A percentile compares a stretch with the other conserved stretches of the same genome.
phyloP scores from a whole-genome alignment of 1,284 basidiomycete species.

The Fereydounia khargensis region DNA sequence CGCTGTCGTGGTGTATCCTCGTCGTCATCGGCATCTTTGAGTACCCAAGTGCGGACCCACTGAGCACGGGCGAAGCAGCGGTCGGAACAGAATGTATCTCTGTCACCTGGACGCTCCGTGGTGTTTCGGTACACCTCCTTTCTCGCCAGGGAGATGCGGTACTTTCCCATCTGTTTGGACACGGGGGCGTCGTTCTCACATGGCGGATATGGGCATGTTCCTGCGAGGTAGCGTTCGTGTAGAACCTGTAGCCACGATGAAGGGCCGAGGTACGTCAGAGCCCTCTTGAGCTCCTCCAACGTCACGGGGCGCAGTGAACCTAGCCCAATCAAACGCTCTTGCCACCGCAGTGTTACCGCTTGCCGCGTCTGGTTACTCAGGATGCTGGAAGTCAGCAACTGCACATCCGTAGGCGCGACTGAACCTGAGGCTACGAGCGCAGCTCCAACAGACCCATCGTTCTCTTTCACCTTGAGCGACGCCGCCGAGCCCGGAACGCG shows the following conservation, averaged over 20 bases:
- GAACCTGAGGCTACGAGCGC: background rate
- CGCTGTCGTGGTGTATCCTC: background rate
- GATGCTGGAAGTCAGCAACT: constrained; percentile 30
- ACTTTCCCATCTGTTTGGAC: background rate
- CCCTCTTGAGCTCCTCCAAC: constrained; percentile 5
- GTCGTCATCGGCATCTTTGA: no score
- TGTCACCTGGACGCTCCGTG: background rate
- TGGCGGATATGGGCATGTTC: constrained; percentile 13
- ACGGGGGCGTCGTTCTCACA: constrained; percentile 10
- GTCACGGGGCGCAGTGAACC: background rate
- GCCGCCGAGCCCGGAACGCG: constrained; percentile 23
- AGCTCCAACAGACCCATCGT: no score
- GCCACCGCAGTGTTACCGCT: constrained; percentile 12
- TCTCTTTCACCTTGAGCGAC: constrained; percentile 23
- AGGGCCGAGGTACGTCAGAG: constrained; percentile 7
- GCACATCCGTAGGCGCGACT: constrained; percentile 30
- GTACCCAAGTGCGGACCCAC: constrained; percentile 28
- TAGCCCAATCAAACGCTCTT: constrained; percentile 15
- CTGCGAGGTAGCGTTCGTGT: constrained; percentile 17
- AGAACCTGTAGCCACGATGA: constrained; percentile 22
- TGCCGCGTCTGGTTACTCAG: constrained; percentile 23
- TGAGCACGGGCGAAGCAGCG: constrained; percentile 18
- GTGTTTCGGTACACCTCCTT: background rate
- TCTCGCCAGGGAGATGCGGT: background rate
- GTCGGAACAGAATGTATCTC: constrained; percentile 12